Evolutionary conservation across 2,329 filamentous ascomycete genomes (phyloP), one percentile per base, ranked within the genome.

Genomic region (Ceratocystis destructans): DNA sequence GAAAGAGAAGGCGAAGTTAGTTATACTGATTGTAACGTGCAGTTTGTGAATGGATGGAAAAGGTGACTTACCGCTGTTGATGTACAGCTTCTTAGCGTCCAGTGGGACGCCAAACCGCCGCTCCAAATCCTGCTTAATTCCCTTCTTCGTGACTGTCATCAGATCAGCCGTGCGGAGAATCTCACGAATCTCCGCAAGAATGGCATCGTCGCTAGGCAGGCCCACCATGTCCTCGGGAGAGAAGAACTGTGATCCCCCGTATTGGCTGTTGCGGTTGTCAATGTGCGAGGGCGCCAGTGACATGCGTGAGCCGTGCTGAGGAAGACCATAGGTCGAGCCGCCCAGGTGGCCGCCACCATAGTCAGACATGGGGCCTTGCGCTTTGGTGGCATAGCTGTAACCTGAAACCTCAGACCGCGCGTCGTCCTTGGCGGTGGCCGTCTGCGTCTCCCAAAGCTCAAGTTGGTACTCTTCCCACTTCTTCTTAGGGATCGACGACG

Each of bases 391-490:
- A 74, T 97, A 99, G 66, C 89, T 95, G 78, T 90, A 89, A 67
- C 93, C 93, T n/a, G 91, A 96, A 64, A 93, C 78, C 75, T 96
- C 93, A 8, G 91, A 96, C 68, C 83, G 87, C 28, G 86, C 79
- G 73, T 99, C 94, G 70, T 86, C 84, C 72, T 88, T 87, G n/a
- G 89, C 80, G 5, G 84, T 95, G 17, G 89, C 80, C 5, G 84
- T 95, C 77, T 96, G 90, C 0, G 89, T 88, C 73, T 99, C 94
- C 94, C 93, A 99, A 57, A 99, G 85, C 80, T 97, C 94, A 69
- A 88, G 88, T 76, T 99, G 94, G 76, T 97, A 99, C 73, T 99
- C 94, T 76, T 99, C 94, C 94, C 94, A 99, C 81, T 89, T 94
- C 86, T 97, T 99, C 78, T 90, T 89, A 22, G 94, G 94, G 71